Percentiles rank a stretch among this genome's conserved stretches.
Conservation (phyloP, 768 basidiomycete species). For the Phlebiopsis flavidoalba region DNA sequence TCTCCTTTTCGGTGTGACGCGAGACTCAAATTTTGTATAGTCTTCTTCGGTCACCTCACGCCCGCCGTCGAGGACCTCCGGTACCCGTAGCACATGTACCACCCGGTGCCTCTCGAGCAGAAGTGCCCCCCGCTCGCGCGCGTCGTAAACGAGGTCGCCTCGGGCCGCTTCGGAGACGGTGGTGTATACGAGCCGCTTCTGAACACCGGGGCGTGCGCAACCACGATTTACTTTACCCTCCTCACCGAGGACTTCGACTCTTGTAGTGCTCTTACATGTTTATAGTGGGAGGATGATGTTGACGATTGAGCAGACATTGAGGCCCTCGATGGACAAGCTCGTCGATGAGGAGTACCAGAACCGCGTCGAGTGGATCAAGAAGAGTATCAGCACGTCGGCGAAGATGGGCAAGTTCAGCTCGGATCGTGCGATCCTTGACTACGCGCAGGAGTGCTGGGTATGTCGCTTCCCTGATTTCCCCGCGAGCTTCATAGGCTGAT, state of each 20-base stretch:
- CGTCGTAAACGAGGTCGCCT: constrained; percentile 72
- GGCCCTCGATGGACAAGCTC: constrained; percentile 75
- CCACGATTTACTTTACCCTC: constrained; percentile 73
- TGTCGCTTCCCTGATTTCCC: background rate
- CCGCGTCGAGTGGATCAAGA: constrained; percentile 85
- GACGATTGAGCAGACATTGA: constrained; percentile 52
- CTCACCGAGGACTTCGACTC: constrained; percentile 94
- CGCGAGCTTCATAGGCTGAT: background rate
- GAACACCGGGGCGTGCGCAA: constrained; percentile 74
- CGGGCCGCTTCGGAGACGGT: constrained; percentile 77
- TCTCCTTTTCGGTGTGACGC: too few relatives aligned
- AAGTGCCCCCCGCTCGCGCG: constrained; percentile 79
- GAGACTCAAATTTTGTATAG: constrained; percentile 36
- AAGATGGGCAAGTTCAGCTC: constrained; percentile 99
- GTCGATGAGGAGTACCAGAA: constrained; percentile 88
- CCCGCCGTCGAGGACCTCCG: constrained; percentile 85
- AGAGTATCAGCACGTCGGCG: constrained; percentile 78
- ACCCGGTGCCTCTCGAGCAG: constrained; percentile 73
- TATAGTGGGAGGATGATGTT: background rate
- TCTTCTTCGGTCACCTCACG: constrained; percentile 89
- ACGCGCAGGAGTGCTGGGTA: constrained; percentile 56
- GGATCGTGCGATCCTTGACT: constrained; percentile 88
- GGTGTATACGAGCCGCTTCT: constrained; percentile 82
- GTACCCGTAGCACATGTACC: constrained; percentile 81
- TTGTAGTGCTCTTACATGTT: constrained; percentile 42